Evolutionary conservation across 805 yeast species (phyloP).

Genomic region (Wickerhamiella siamensis): DNA sequence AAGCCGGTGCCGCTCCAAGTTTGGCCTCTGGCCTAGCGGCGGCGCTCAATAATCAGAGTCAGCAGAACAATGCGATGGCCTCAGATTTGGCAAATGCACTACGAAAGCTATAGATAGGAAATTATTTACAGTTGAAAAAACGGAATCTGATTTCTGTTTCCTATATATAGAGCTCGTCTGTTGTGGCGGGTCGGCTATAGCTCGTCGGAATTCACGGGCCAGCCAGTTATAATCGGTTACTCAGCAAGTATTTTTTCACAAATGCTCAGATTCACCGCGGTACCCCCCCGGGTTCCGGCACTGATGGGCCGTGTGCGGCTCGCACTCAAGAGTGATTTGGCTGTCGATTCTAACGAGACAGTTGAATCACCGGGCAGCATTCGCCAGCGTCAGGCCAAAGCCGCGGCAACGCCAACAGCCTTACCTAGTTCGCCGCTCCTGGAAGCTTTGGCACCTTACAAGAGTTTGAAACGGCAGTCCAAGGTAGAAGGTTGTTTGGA

Average conservation of each 20-base stretch:
- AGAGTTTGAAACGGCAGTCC: constrained; percentile 3
- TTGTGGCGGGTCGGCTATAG: too few relatives aligned
- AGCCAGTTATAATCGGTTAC: too few relatives aligned
- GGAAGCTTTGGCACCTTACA: constrained; percentile 3
- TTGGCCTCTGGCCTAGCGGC: constrained; percentile 17
- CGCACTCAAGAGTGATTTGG: constrained; percentile 1
- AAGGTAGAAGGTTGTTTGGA: constrained; percentile 12
- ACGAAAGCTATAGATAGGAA: constrained; percentile 6
- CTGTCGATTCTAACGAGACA: neutral
- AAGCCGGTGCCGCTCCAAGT: constrained; percentile 4
- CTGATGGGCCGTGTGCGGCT: constrained; percentile 1
- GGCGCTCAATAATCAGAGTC: constrained; percentile 16
- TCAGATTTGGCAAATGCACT: constrained; percentile 15
- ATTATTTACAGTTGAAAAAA: too few relatives aligned
- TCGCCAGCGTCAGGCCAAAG: neutral
- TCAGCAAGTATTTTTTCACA: too few relatives aligned
- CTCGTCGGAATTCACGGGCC: too few relatives aligned
- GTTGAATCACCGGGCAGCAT: neutral
- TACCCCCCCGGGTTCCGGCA: constrained; percentile 1
- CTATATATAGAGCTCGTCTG: too few relatives aligned
- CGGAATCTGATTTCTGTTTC: too few relatives aligned
- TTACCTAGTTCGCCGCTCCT: neutral
- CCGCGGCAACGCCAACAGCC: neutral
- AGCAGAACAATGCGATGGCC: constrained; percentile 18
- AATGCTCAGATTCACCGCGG: constrained; percentile 2